Evolutionary conservation across 352 stramenopile species (phyloP), one percentile per base, ranked within the genome.

Genomic region (Aphanomyces euteiches): DNA sequence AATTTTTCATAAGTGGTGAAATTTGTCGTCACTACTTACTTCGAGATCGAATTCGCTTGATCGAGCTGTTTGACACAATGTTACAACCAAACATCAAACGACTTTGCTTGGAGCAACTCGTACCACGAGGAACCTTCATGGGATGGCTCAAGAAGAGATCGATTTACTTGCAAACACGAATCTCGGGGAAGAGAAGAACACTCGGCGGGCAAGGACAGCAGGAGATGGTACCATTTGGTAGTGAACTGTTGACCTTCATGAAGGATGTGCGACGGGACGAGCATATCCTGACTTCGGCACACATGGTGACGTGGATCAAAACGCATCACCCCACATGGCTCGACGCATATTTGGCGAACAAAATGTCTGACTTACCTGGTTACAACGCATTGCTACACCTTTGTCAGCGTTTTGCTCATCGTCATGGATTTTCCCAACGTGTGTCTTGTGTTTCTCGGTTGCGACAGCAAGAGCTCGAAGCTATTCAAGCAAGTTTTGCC

Each of bases 201-300:
- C 28, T 28, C 2, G 28, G 28, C 2, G 28, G 28, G 28, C 28
- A 28, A 28, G 28, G 28, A 28, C 28, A 28, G 28, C 28, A 28
- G 28, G 28, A 28, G 28, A n/a, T 19, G 13, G n/a, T 53, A 1
- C 45, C 45, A 15, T 53, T 53, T 53, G 13, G 45, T 19, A 53
- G n/a, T 19, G 13, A 53, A 15, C 45, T 53, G 13, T 19, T 53
- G 13, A n/a, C 45, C 13, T 53, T 53, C 0, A 82, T 91, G 39
- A 80, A 91, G 59, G 68, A 90, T 43, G 82, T 83, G 8, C 74
- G 79, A 47, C 88, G 81, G 61, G 45, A n/a, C 1, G 74, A 66
- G 45, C 70, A 77, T 7, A 69, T 48, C 0, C 61, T 72, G 28
- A 28, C 28, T 0, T 28, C 28, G 1, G 28, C 28, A 19, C 45